Conservation (phyloP, 352 stramenopile genomes). For the Peronosclerospora sorghi region DNA sequence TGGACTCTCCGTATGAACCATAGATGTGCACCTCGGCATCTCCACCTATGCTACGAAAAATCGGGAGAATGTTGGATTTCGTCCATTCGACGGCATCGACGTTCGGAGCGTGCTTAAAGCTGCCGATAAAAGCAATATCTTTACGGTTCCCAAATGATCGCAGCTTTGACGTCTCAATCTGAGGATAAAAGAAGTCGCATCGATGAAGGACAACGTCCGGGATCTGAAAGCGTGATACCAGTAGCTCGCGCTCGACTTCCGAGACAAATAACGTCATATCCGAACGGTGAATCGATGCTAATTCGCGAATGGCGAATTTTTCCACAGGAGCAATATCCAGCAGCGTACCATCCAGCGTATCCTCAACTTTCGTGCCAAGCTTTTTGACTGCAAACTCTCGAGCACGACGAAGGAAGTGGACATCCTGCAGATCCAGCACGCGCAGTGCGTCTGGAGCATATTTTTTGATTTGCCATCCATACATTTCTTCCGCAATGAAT, state of each 20-base stretch:
- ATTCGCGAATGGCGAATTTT: slow-evolving; percentile 58
- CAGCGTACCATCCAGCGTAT: slow-evolving; percentile 18
- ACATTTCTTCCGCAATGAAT: slow-evolving; percentile 83
- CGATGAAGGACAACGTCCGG: slow-evolving; percentile 27
- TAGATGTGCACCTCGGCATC: slow-evolving; percentile 76
- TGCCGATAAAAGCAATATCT: slow-evolving; percentile 86
- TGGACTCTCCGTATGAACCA: slow-evolving; percentile 57
- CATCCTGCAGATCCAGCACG: slow-evolving; percentile 89
- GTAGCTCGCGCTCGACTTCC: slow-evolving; percentile 44
- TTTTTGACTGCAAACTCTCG: slow-evolving; percentile 76
- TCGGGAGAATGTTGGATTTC: slow-evolving; percentile 51
- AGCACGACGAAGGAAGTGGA: slow-evolving; percentile 84
- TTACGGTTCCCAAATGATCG: slow-evolving; percentile 21
- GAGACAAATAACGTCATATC: slow-evolving; percentile 72
- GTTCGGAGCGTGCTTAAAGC: slow-evolving; percentile 89
- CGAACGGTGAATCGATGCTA: slow-evolving; percentile 66
- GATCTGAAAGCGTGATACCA: slow-evolving; percentile 55
- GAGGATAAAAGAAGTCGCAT: slow-evolving; percentile 66
- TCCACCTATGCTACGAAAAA: slow-evolving; percentile 32
- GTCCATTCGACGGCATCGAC: slow-evolving; percentile 83
- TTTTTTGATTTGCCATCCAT: slow-evolving; percentile 65
- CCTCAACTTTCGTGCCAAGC: slow-evolving; percentile 21
- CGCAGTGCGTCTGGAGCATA: slow-evolving; percentile 69
- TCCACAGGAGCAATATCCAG: slow-evolving; percentile 38
- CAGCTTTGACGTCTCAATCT: slow-evolving; percentile 9